Percentiles rank a stretch among this genome's conserved stretches.
These are phyloP conservation scores for Trametes gibbosa DNA, from an alignment of 768 basidiomycete genomes.

Conservation along the genomic window DNA sequence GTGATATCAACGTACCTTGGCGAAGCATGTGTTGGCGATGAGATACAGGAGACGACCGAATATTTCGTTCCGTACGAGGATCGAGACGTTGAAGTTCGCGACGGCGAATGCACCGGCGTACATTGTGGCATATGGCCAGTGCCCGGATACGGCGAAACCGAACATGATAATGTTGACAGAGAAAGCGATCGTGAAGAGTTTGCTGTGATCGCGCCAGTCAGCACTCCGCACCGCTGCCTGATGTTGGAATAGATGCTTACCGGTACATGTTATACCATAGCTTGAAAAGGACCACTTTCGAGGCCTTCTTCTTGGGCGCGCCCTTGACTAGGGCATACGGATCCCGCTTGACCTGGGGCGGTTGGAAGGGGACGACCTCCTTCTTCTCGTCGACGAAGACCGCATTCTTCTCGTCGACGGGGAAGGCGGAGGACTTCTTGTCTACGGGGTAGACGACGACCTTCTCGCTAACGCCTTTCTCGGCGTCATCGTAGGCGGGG, in stretches of 20 bases:
- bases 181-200: conserved; percentile 68
- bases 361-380: conserved; percentile 28
- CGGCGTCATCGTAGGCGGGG: conserved; percentile 49
- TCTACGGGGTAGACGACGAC: conserved; percentile 20
- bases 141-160: conserved; percentile 55
- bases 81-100: conserved; percentile 69
- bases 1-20: conserved; percentile 48
- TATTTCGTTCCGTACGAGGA: conserved; percentile 79
- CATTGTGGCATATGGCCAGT: conserved; percentile 64
- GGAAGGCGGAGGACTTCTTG: conserved; percentile 11
- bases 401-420: conserved; percentile 41
- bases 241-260: conserved; percentile 33
- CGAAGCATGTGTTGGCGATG: conserved; percentile 68
- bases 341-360: conserved; percentile 42
- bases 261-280: conserved; percentile 82
- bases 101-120: conserved; percentile 72
- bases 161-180: conserved; percentile 59
- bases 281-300: conserved; percentile 57
- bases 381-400: conserved; percentile 39
- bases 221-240: neutral
- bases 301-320: conserved; percentile 51
- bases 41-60: conserved; percentile 77
- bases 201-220: conserved; percentile 40
- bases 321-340: conserved; percentile 35
- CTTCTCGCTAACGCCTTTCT: conserved; percentile 54